Evolutionary conservation across 345 rosid species (phyloP), one percentile per base, ranked within the genome.

Genomic region (Bruguiera parviflora): DNA sequence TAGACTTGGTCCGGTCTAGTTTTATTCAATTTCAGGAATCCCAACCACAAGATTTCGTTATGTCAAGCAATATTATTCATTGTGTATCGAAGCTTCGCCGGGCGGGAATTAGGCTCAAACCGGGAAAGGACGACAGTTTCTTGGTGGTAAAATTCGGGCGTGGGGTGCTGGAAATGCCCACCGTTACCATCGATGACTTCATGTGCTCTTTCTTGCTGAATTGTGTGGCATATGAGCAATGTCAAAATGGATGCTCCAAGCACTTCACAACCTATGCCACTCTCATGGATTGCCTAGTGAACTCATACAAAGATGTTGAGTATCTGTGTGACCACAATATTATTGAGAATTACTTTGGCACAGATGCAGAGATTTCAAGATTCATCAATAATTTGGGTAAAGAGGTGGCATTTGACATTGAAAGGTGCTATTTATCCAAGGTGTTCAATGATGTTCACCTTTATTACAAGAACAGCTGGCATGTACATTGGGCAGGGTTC

Each of bases 141-240:
- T 68, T 92, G 31, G 84, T 71, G 37, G 86, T 92, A 7, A 79
- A 75, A n/a, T 90, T 90, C 85, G 67, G 51, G 7, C 53, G 33
- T 3, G 98, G 98, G 0, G 73, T 74, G 35, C 81, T 92, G 35
- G 84, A 90, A 68, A 90, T 90, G 96, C 95, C 98, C 13, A 47
- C 77, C 0, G 81, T 91, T 53, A 82, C 86, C 5, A 65, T 89
- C 28, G 97, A 92, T 56, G 98, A 92, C 43, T 81, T 84, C 73
- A 86, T 82, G 95, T 76, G 84, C 73, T 82, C 92, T 1, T 83
- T 92, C 65, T 72, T 92, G 60, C 70, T 78, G 0, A 92, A 92
- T 52, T 88, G 90, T 46, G 92, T 92, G 60, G 96, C 96, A 0
- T 90, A 81, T 75, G 96, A 92, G 78, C 96, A 92, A 21, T 92